A percentile compares a stretch with the other conserved stretches of the same genome.
Evolutionary conservation across 495 filamentous ascomycete genomes (phyloP).

Genomic region (Talaromyces ruber): DNA sequence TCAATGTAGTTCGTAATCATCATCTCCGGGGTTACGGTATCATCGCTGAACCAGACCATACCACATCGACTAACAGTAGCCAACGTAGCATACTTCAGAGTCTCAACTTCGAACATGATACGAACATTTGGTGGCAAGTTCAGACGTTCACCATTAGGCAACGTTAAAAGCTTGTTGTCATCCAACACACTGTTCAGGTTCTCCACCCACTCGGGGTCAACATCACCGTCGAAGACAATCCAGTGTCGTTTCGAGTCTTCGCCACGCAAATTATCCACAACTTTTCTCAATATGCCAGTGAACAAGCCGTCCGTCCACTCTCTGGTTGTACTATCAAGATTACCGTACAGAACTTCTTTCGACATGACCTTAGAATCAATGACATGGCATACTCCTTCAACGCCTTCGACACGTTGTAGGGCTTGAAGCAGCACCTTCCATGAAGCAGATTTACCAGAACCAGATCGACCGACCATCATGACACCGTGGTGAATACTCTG

Average conservation of each 20-base stretch:
- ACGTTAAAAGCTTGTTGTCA: slow-evolving; percentile 93
- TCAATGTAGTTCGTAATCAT: slow-evolving; percentile 88
- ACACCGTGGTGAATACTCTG: slow-evolving; percentile 97
- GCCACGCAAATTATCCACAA: slow-evolving; percentile 96
- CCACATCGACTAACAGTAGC: slow-evolving; percentile 97
- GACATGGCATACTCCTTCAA: slow-evolving; percentile 92
- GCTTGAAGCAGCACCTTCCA: slow-evolving; percentile 95
- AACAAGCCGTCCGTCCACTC: slow-evolving; percentile 99
- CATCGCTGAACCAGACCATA: slow-evolving; percentile 99
- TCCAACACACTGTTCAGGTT: slow-evolving; percentile 99
- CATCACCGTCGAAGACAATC: slow-evolving; percentile 98
- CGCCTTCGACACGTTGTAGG: slow-evolving; percentile 77
- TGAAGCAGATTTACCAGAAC: slow-evolving; percentile 86
- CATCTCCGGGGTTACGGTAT: slow-evolving; percentile 88
- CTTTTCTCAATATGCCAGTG: slow-evolving; percentile 94
- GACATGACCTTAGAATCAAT: slow-evolving; percentile 99
- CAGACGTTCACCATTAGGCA: slow-evolving; percentile 96
- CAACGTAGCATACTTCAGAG: slow-evolving; percentile 92
- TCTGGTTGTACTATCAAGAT: slow-evolving; percentile 86
- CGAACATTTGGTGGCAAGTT: slow-evolving; percentile 90
- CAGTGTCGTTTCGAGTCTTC: slow-evolving; percentile 95
- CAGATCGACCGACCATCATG: slow-evolving; percentile 98
- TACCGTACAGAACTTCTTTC: slow-evolving; percentile 94
- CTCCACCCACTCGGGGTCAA: slow-evolving; percentile 99
- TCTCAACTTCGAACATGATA: slow-evolving; percentile 99